These are phyloP conservation scores for Colletotrichum tanaceti DNA, from an alignment of 2,329 filamentous ascomycete genomes.

Conservation along the genomic window DNA sequence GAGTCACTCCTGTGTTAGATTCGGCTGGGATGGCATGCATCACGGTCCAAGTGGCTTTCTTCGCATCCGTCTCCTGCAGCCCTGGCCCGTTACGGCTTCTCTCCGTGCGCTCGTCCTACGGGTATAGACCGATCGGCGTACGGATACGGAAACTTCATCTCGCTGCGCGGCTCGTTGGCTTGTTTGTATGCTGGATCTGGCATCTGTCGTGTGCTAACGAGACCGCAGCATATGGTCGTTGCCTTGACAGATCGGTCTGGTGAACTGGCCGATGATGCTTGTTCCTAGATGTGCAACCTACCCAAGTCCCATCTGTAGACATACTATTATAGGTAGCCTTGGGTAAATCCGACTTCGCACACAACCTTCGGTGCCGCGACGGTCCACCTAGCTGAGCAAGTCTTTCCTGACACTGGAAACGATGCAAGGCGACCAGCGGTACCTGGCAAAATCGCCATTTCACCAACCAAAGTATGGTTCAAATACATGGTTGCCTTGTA, in stretches of 20 bases:
- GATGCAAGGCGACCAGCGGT: no score
- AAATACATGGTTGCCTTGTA: no score
- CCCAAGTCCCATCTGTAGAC: no score
- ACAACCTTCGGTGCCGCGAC: not conserved
- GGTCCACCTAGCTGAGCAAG: not conserved
- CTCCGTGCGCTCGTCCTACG: conserved; percentile 7
- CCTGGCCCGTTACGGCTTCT: conserved; percentile 6
- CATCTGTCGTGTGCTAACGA: conserved; percentile 2
- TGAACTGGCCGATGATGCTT: not conserved
- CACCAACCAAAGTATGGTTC: no score
- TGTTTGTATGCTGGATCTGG: not conserved
- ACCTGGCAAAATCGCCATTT: no score
- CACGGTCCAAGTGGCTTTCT: conserved; percentile 2
- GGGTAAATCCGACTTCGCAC: not conserved
- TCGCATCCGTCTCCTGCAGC: conserved; percentile 13
- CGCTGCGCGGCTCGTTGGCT: not conserved
- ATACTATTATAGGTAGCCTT: not conserved
- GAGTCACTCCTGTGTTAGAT: conserved; percentile 7
- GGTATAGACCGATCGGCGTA: not conserved
- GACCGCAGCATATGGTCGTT: not conserved
- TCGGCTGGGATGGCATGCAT: not conserved
- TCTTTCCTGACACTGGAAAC: not conserved
- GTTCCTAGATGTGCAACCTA: conserved; percentile 12
- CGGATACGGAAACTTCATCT: conserved; percentile 9
- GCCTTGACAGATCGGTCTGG: not conserved